These are phyloP conservation scores for Cystofilobasidium macerans DNA, from an alignment of 768 basidiomycete species.

Conservation along the genomic window DNA sequence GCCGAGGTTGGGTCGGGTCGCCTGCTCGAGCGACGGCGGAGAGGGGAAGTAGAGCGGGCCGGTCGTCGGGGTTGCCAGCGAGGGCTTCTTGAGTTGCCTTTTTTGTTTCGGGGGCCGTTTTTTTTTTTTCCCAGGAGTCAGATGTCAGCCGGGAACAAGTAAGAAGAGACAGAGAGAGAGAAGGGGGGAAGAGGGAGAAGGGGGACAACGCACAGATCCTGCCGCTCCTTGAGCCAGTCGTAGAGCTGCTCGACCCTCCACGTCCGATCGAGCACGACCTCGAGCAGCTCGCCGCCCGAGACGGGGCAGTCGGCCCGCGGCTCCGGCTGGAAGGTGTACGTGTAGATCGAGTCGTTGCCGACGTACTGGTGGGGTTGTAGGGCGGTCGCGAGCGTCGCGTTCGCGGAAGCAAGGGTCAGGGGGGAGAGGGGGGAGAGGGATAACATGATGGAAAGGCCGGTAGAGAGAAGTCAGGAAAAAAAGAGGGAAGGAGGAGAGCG, in stretches of 20 bases:
- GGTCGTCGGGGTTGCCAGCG: conserved; percentile 55
- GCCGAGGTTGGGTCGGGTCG: conserved; percentile 79
- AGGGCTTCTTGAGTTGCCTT: conserved; percentile 96
- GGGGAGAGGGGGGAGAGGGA: too few species aligned
- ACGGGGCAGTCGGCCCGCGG: conserved; percentile 88
- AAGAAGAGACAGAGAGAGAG: background rate
- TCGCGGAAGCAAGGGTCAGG: too few species aligned
- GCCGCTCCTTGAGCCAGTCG: conserved; percentile 72
- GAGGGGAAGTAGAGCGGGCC: conserved; percentile 83
- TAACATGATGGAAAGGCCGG: too few species aligned
- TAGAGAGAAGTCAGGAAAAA: too few species aligned
- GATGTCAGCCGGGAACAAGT: too few species aligned
- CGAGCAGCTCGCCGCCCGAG: conserved; percentile 80
- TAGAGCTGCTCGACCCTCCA: conserved; percentile 77
- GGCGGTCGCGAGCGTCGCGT: background rate
- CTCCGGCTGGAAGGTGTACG: conserved; percentile 94
- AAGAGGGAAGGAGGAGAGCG: too few species aligned
- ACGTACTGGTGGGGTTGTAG: conserved; percentile 57
- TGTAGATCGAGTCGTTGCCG: conserved; percentile 91
- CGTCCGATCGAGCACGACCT: conserved; percentile 55
- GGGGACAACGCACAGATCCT: conserved; percentile 63
- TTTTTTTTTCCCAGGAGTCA: too few species aligned
- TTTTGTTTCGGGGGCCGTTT: background rate
- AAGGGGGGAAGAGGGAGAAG: background rate
- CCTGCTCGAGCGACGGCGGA: conserved; percentile 77